Evolutionary conservation across 2,329 filamentous ascomycete genomes (phyloP).

Genomic region (Ceratocystis colombiana): DNA sequence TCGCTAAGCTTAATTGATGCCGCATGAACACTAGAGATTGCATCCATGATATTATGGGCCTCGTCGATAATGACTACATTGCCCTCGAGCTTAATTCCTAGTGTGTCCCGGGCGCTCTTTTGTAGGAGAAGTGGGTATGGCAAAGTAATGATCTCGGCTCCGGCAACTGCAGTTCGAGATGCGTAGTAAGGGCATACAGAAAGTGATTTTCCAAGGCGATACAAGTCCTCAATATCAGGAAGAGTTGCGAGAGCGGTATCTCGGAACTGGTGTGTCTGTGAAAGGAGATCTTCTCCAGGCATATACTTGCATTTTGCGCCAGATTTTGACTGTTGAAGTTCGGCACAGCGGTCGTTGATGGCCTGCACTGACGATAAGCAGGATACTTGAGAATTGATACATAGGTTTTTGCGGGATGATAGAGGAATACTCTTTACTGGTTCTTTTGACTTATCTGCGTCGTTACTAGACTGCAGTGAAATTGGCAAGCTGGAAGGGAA

Average conservation of each 20-base stretch:
- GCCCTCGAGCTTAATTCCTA: conserved; percentile 73
- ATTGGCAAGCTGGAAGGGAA: conserved; percentile 61
- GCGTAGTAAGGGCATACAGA: conserved; percentile 92
- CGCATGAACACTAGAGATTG: conserved; percentile 77
- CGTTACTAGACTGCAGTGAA: conserved; percentile 30
- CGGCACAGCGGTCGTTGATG: conserved; percentile 87
- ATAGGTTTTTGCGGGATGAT: conserved; percentile 76
- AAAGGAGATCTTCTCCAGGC: conserved; percentile 64
- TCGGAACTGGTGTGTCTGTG: conserved; percentile 66
- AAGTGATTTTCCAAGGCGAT: conserved; percentile 63
- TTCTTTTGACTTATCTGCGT: conserved; percentile 26
- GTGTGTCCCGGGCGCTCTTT: conserved; percentile 72
- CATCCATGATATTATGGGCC: conserved; percentile 95
- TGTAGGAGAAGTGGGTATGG: conserved; percentile 88
- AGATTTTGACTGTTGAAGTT: conserved; percentile 64
- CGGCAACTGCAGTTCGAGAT: conserved; percentile 70
- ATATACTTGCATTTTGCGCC: conserved; percentile 64
- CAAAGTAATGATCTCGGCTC: conserved; percentile 80
- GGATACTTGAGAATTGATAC: conserved; percentile 77
- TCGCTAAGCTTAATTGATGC: conserved; percentile 64
- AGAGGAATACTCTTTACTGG: conserved; percentile 69
- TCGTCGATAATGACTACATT: conserved; percentile 95
- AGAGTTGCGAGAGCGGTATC: conserved; percentile 75
- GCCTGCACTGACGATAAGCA: conserved; percentile 61
- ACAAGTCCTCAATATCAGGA: conserved; percentile 87